phyloP scores from a whole-genome alignment of 2,329 filamentous ascomycete genomes.

The Teratosphaeria nubilosa region DNA sequence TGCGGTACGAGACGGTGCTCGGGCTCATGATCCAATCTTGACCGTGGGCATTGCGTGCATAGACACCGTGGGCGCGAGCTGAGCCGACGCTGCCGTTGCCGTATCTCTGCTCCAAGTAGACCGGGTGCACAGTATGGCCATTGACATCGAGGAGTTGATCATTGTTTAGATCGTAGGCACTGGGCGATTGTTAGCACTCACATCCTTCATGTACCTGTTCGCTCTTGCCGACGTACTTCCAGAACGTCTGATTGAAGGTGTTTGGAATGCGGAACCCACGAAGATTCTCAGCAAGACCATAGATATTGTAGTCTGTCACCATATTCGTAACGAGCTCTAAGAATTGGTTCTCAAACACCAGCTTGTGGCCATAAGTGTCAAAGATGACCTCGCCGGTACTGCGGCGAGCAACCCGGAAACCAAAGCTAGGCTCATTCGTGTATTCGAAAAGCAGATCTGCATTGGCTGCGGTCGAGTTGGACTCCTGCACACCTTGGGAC shows the following conservation, averaged over 20 bases:
- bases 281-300: conserved; percentile 51
- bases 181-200: background rate
- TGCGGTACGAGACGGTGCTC: conserved; percentile 20
- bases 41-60: conserved; percentile 24
- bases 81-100: conserved; percentile 3
- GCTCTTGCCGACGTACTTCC: background rate
- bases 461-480: conserved; percentile 1
- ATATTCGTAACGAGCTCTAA: conserved; percentile 61
- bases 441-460: background rate
- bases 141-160: conserved; percentile 19
- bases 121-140: conserved; percentile 21
- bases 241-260: background rate
- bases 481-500: background rate
- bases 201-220: background rate
- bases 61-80: conserved; percentile 19
- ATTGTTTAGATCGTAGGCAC: conserved; percentile 19
- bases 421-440: background rate
- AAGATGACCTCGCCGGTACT: conserved; percentile 52
- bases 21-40: conserved; percentile 23
- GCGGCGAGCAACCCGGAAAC: conserved; percentile 47
- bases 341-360: conserved; percentile 72
- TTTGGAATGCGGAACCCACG: background rate
- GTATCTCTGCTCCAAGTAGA: conserved; percentile 26
- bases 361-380: conserved; percentile 54
- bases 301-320: conserved; percentile 58